These are phyloP conservation scores for Salvia hispanica DNA, from an alignment of 257 asterid genomes.

Conservation along the genomic window DNA sequence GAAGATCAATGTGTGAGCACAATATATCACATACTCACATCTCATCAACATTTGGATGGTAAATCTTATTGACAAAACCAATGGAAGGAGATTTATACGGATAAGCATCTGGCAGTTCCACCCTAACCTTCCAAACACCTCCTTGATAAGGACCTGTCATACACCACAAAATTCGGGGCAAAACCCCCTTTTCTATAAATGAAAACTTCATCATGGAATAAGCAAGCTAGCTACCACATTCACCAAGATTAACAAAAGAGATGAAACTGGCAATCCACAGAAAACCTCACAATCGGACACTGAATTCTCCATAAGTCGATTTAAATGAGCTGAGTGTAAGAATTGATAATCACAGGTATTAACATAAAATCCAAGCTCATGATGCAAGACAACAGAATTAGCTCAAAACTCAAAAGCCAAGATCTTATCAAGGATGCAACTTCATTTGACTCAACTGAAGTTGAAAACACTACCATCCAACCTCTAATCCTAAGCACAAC, in stretches of 20 bases:
- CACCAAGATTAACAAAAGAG: background rate
- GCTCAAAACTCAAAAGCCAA: slow-evolving; percentile 17
- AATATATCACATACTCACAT: slow-evolving; percentile 56
- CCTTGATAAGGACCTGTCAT: slow-evolving; percentile 82
- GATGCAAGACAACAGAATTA: background rate
- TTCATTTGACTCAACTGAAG: slow-evolving; percentile 22
- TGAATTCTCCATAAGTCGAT: background rate
- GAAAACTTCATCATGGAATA: slow-evolving; percentile 20
- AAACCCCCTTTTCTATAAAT: background rate
- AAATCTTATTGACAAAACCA: slow-evolving; percentile 82
- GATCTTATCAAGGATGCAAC: slow-evolving; percentile 9
- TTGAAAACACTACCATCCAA: slow-evolving; percentile 14
- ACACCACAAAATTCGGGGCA: slow-evolving; percentile 30
- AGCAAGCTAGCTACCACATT: slow-evolving; percentile 26
- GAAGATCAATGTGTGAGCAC: slow-evolving; percentile 6
- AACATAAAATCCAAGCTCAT: slow-evolving; percentile 2
- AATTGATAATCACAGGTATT: slow-evolving; percentile 1
- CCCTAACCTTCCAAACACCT: slow-evolving; percentile 87
- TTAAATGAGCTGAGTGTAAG: slow-evolving; percentile 14
- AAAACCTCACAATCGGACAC: slow-evolving; percentile 5
- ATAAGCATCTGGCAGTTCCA: slow-evolving; percentile 86
- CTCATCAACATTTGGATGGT: slow-evolving; percentile 94
- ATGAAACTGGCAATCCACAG: background rate
- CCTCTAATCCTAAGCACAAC: slow-evolving; percentile 25
- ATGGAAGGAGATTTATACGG: slow-evolving; percentile 92